These are phyloP conservation scores for Trametes cinnabarina DNA, from an alignment of 768 basidiomycete species.

Conservation along the genomic window DNA sequence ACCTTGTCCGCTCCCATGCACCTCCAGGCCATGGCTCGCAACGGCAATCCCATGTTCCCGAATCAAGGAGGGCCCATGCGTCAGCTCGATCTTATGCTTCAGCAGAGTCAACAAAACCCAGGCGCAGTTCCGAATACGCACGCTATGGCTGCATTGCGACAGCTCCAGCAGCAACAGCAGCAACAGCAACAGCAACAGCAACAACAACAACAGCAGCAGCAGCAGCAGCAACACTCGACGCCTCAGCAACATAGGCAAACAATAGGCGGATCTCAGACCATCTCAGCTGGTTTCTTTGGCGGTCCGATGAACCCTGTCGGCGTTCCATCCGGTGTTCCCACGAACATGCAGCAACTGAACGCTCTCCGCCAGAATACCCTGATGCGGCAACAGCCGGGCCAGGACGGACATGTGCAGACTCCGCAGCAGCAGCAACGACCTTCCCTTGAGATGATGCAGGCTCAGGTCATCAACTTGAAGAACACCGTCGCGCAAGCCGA, in stretches of 20 bases:
- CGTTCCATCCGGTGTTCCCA: conserved; percentile 2
- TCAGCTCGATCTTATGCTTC: conserved; percentile 28
- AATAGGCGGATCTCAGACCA: not conserved
- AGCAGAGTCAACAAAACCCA: conserved; percentile 24
- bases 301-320: conserved; percentile 5
- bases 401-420: conserved; percentile 33
- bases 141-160: conserved; percentile 12
- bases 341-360: conserved; percentile 12
- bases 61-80: conserved; percentile 15
- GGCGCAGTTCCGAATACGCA: conserved; percentile 3
- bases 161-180: conserved; percentile 17
- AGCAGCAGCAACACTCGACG: conserved; percentile 3
- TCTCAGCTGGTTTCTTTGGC: conserved; percentile 8
- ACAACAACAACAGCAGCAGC: conserved; percentile 16
- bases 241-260: conserved; percentile 8
- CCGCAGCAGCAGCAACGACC: conserved; percentile 14
- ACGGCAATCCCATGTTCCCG: conserved; percentile 5
- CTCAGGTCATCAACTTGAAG: not conserved
- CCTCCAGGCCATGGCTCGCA: conserved; percentile 12
- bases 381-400: conserved; percentile 1
- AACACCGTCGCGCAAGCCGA: not conserved
- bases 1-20: conserved; percentile 7
- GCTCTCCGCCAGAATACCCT: conserved; percentile 7
- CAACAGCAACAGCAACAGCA: conserved; percentile 21
- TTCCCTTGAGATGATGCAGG: conserved; percentile 10